Evolutionary conservation across 352 stramenopile genomes (phyloP), one percentile per base, ranked within the genome.

Genomic region (Chrysophaeum taylorii): DNA sequence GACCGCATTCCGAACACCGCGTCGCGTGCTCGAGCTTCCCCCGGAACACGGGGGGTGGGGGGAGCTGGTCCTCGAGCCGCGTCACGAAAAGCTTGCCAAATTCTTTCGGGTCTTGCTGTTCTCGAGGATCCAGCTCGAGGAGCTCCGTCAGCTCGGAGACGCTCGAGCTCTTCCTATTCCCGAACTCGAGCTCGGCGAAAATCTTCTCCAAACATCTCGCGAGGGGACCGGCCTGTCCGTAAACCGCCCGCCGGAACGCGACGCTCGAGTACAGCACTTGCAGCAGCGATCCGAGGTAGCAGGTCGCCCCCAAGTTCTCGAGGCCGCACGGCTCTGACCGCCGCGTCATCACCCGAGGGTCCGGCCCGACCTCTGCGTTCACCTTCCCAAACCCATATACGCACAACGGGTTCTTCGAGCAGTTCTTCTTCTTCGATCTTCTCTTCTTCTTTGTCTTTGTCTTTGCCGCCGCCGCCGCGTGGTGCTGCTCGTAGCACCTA

Each of bases 91-190:
- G 92, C 92, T n/a, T n/a, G 68, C 80, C 90, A 71, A 93, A 93
- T 70, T 93, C 87, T 85, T 93, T 86, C 21, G 85, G 86, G 74
- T 93, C 87, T 72, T 93, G 87, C 63, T 93, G 87, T 70, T 91
- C 75, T 7, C 85, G 83, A 63, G 85, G 86, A 70, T 93, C 88
- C 14, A 93, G 74, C 33, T 79, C 81, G 48, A 93, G 75, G 36
- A 86, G 89, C 5, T 78, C 82, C 0, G 84, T 81, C 72, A 93
- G 91, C 66, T 89, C 84, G 42, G 83, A 78, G 2, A 86, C 85
- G 69, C 92, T 84, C 71, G 88, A 88, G 31, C 81, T 81, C 60
- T 76, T 79, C 70, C 83, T 80, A 27, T 87, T 82, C 37, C 86
- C 84, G 23, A 89, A 53, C 69, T 93, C 85, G 84, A 93, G 89